phyloP scores from a whole-genome alignment of 2,329 filamentous ascomycete species.

The Volutella citrinella region DNA sequence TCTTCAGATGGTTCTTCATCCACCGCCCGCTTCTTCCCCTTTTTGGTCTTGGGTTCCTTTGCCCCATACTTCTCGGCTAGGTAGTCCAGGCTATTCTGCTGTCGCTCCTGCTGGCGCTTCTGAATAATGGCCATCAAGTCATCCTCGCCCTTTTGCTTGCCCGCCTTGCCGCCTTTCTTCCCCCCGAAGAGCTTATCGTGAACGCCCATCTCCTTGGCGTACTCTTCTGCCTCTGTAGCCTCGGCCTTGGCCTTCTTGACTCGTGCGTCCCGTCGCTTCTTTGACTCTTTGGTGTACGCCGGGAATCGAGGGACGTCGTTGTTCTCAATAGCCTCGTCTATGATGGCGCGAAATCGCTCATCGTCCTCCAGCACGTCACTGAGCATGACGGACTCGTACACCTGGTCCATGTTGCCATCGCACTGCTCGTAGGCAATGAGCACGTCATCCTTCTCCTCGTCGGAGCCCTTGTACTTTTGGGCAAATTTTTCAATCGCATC shows the following conservation, averaged over 20 bases:
- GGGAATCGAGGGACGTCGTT: conserved; percentile 65
- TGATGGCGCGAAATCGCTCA: conserved; percentile 74
- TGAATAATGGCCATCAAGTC: conserved; percentile 72
- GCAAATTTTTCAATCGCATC: conserved; percentile 76
- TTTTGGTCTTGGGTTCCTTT: conserved; percentile 41
- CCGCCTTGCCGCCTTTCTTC: conserved; percentile 45
- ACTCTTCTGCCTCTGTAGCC: conserved; percentile 68
- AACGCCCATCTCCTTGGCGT: conserved; percentile 72
- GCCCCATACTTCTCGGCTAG: conserved; percentile 74
- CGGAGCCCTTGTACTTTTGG: conserved; percentile 75
- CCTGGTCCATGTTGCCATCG: conserved; percentile 70
- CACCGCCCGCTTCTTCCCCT: conserved; percentile 49
- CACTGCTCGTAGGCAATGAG: conserved; percentile 70
- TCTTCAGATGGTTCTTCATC: conserved; percentile 65
- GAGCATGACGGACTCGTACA: conserved; percentile 85
- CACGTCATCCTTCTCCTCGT: conserved; percentile 79
- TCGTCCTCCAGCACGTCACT: conserved; percentile 83
- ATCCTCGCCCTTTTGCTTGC: conserved; percentile 44
- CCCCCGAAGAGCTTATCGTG: conserved; percentile 65
- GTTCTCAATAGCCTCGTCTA: conserved; percentile 73
- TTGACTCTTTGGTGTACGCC: conserved; percentile 72
- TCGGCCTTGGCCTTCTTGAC: conserved; percentile 64
- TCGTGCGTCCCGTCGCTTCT: conserved; percentile 58
- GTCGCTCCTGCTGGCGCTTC: conserved; percentile 62
- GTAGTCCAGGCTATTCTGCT: conserved; percentile 63